A percentile compares a stretch with the other conserved stretches of the same genome.
These are phyloP conservation scores for Leccinum disarticulatum DNA, from an alignment of 768 basidiomycete species.

Conservation along the genomic window DNA sequence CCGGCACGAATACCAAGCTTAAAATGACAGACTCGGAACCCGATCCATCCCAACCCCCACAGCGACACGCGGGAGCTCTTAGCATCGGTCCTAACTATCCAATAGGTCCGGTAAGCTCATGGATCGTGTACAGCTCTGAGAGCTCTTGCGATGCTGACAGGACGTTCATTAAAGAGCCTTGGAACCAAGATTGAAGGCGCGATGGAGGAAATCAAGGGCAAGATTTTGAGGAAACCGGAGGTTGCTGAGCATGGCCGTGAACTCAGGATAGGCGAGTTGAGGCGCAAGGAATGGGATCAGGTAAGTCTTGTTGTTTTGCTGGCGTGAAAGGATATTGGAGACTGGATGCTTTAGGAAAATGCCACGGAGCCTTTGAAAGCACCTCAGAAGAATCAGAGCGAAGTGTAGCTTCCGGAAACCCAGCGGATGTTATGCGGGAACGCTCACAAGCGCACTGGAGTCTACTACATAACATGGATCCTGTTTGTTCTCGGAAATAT, in stretches of 20 bases:
- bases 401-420: neutral
- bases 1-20: constrained; percentile 14
- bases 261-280: constrained; percentile 40
- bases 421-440: neutral
- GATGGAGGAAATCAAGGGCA: constrained; percentile 41
- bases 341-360: constrained; percentile 2
- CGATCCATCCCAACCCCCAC: constrained; percentile 32
- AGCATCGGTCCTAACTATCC: constrained; percentile 41
- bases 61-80: constrained; percentile 42
- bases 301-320: constrained; percentile 3
- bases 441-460: neutral
- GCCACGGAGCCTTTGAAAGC: constrained; percentile 4
- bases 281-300: constrained; percentile 35
- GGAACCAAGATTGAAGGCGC: constrained; percentile 39
- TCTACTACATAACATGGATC: too few relatives aligned
- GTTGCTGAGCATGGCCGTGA: constrained; percentile 39
- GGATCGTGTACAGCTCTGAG: too few relatives aligned
- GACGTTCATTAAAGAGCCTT: constrained; percentile 19
- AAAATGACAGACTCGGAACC: too few relatives aligned
- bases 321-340: neutral
- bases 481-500: too few relatives aligned
- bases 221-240: constrained; percentile 36
- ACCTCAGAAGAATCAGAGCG: too few relatives aligned
- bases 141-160: neutral
- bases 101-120: constrained; percentile 27